Base-by-base conservation (phyloP, 2,329 filamentous ascomycete species). In the Aureobasidium lini region DNA sequence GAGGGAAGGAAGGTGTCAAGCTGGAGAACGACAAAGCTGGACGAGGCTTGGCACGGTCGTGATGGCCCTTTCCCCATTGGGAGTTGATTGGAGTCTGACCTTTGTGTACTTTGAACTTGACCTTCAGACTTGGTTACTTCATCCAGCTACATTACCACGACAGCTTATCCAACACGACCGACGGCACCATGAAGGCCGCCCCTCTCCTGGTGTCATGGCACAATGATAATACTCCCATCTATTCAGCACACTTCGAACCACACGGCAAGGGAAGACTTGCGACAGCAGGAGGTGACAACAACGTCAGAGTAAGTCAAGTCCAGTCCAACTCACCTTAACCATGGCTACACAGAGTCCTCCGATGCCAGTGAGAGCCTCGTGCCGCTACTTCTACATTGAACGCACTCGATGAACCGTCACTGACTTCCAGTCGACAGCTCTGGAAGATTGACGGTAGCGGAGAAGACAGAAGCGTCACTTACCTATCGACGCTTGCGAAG, bases 161-260 rank as follows among this genome's bases (percentile, higher is more conserved):
- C 48, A 52, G 48, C 48, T 18, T 39, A 34, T 23, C 39, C 48
- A 28, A 28, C 18, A 32, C 18, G 10, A 11, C 29, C 29, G 31
- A 16, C 13, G 48, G 11, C 66, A 69, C 60, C 53, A 99, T 99
- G 94, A 97, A 95, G 83, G 92, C 91, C 71, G 87, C 90, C 70
- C 93, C 94, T 68, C 83, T 99, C 67, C 93, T 97, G 72, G 93
- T 99, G 77, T 90, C 95, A 80, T 99, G 94, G 94, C 95, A 99
- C 76, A 90, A 96, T 75, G 90, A 96, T 71, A 96, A 95, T 77
- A 86, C 90, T 68, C 94, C 94, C 61, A 92, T 99, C 72, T 99
- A 97, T 78, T 96, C 93, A 44, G 90, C 91, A 67, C 93, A 97
- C 74, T 99, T 97, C 72, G 93, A 99, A 72, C 90, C 90, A 49